Conservation (phyloP, 805 yeast genomes). For the Saccharomycopsis sp. region DNA sequence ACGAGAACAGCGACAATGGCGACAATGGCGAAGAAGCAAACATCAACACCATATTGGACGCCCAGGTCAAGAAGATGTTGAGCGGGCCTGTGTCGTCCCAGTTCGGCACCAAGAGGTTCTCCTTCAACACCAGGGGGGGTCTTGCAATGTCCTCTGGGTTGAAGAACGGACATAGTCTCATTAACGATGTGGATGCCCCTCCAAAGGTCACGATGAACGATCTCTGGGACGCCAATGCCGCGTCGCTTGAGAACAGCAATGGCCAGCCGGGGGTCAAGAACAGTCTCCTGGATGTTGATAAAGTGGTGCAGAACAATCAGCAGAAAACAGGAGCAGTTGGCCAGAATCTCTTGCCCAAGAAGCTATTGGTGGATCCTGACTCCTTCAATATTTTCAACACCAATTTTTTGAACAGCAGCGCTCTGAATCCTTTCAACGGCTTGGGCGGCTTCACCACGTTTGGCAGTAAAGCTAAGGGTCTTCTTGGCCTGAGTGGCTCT, state of each 20-base stretch:
- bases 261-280: conserved; percentile 4
- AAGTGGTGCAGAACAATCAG: too few relatives aligned
- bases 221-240: too few relatives aligned
- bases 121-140: conserved; percentile 7
- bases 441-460: too few relatives aligned
- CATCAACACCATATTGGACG: conserved; percentile 9
- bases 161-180: conserved; percentile 8
- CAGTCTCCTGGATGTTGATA: neutral
- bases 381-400: conserved; percentile 18
- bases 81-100: conserved; percentile 14
- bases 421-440: conserved; percentile 13
- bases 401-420: conserved; percentile 7
- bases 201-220: conserved; percentile 14
- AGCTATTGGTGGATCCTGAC: conserved; percentile 9
- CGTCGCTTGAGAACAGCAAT: neutral
- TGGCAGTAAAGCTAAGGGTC: too few relatives aligned
- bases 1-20: neutral
- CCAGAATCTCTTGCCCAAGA: too few relatives aligned
- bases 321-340: too few relatives aligned
- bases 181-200: conserved; percentile 18
- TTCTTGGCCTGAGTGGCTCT: too few relatives aligned
- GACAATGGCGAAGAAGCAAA: neutral
- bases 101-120: conserved; percentile 18
- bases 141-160: neutral
- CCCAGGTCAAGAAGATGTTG: conserved; percentile 15